Base-by-base conservation (phyloP, 345 rosid genomes). In the Firmiana major region DNA sequence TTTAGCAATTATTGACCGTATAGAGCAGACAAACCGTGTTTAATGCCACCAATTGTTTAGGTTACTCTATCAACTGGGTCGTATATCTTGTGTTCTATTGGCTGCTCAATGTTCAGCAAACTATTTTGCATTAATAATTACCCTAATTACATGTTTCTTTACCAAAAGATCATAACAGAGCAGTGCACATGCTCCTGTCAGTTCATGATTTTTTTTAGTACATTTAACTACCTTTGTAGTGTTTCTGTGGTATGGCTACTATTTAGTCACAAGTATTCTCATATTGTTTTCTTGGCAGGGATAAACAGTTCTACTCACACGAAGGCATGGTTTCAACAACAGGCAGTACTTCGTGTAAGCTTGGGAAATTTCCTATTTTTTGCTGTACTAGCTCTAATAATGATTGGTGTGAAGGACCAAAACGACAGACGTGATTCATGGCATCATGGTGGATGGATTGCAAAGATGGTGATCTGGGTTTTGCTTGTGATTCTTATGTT, bases 311-410 rank as follows among this genome's bases (percentile, higher is more conserved):
- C 97, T 24, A 46, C 92, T 15, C 87, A 81, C 57, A 75, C 93
- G 2, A 88, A 89, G 81, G 97, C 90, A 80, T 96, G 97, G 97
- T 93, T 70, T 86, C 97, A 96, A 80, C 81, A 84, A 65, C 94
- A 96, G 82, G 97, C 99, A 0, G 98, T 96, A 53, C 97, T 96
- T 79, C 97, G 99, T 22, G 99, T 96, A 78, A 88, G 98, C 90
- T 78, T 96, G 77, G 98, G 99, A 57, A 92, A 90, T 79, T 96
- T 88, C 81, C 79, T 93, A 68, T 96, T 96, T 84, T 96, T 96
- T 64, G 89, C 79, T 0, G 60, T 88, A 60, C 83, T 90, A 57
- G 90, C 97, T 51, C 85, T 93, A 73, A 89, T 96, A 80, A 93
- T 96, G 99, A 92, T 93, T 77, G 91, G 99, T 57, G 88, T 96